phyloP scores from a whole-genome alignment of 139 green algal species.

The Desmodesmus armatus region DNA sequence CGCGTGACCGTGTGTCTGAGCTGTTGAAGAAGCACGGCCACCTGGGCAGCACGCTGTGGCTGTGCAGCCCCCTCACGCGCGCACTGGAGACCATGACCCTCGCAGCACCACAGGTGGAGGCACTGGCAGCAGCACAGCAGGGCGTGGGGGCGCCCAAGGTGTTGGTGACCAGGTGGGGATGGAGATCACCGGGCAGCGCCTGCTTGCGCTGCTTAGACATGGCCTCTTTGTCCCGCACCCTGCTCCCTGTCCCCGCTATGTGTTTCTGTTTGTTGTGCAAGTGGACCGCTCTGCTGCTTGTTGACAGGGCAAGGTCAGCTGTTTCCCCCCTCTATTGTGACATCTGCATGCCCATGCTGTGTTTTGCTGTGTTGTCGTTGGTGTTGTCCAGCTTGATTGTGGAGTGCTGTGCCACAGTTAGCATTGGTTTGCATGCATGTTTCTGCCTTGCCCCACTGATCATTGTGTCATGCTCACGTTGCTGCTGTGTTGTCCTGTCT shows the following conservation, averaged over 20 bases:
- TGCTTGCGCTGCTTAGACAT: background rate
- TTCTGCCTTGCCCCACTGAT: background rate
- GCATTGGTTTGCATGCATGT: background rate
- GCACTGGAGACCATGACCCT: constrained; percentile 79
- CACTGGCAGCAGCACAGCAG: constrained; percentile 4
- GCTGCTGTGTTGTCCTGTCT: background rate
- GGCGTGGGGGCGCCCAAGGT: constrained; percentile 13
- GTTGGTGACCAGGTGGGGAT: constrained; percentile 45
- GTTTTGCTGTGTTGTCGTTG: background rate
- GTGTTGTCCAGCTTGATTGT: background rate
- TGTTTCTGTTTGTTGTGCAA: too few relatives aligned
- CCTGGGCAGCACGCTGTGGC: constrained; percentile 58
- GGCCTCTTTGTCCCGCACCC: too few relatives aligned
- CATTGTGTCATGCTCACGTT: background rate
- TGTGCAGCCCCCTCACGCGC: constrained; percentile 71
- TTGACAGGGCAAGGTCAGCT: background rate
- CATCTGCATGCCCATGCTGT: background rate
- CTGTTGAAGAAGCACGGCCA: background rate
- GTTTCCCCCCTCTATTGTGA: background rate
- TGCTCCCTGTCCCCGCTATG: too few relatives aligned
- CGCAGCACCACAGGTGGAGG: constrained; percentile 39
- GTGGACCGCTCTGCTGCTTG: background rate
- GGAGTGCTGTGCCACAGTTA: background rate
- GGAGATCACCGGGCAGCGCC: background rate
- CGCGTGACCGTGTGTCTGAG: background rate